These are phyloP conservation scores for Cucurbitaria berberidis DNA, from an alignment of 2,329 filamentous ascomycete genomes.

Conservation along the genomic window DNA sequence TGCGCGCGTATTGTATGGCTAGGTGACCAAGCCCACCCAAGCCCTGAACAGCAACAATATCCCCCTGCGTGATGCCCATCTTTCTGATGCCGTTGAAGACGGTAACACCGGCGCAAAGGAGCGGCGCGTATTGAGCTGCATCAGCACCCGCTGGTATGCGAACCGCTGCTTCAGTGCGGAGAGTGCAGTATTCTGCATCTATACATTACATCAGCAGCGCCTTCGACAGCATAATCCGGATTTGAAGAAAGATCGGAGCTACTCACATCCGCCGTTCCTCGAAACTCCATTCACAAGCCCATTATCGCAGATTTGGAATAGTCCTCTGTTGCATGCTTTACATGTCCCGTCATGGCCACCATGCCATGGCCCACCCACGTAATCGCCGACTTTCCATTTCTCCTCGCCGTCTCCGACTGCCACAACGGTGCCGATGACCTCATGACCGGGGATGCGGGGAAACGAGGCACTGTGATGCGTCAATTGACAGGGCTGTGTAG, in stretches of 20 bases:
- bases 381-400: conserved; percentile 67
- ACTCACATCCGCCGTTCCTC: conserved; percentile 68
- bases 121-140: conserved; percentile 53
- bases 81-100: conserved; percentile 60
- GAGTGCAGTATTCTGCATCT: conserved; percentile 66
- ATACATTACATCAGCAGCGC: not conserved
- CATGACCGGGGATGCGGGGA: conserved; percentile 72
- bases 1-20: conserved; percentile 59
- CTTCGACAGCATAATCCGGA: not conserved
- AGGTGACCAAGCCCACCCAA: conserved; percentile 61
- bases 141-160: conserved; percentile 56
- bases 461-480: conserved; percentile 28
- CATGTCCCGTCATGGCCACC: conserved; percentile 70
- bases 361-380: conserved; percentile 73
- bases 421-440: conserved; percentile 71
- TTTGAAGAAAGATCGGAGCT: not conserved
- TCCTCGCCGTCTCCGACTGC: conserved; percentile 64
- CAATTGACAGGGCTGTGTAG: not conserved
- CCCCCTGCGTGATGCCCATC: conserved; percentile 55
- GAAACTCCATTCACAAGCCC: conserved; percentile 68
- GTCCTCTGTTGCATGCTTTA: conserved; percentile 65
- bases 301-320: conserved; percentile 73
- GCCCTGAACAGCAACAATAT: conserved; percentile 59
- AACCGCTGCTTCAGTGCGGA: conserved; percentile 66
- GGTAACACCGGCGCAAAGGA: conserved; percentile 58